phyloP scores from a whole-genome alignment of 805 yeast genomes.

The Sugiyamaella marilandica region DNA sequence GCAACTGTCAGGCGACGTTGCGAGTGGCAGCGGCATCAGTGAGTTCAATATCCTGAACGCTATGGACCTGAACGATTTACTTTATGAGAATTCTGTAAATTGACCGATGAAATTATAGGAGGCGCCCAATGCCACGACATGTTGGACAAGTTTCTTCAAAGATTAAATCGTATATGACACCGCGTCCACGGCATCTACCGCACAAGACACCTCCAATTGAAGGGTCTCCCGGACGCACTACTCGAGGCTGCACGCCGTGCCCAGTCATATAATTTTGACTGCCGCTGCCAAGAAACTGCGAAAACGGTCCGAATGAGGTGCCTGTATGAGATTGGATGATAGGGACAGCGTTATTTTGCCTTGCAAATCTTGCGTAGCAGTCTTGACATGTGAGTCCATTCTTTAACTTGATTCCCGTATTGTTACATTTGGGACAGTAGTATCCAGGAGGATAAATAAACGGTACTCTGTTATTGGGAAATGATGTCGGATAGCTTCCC shows the following conservation, averaged over 20 bases:
- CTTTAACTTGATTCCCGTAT: conserved; percentile 60
- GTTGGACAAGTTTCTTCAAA: conserved; percentile 59
- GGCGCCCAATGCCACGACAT: conserved; percentile 65
- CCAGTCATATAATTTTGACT: conserved; percentile 15
- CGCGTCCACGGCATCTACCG: conserved; percentile 67
- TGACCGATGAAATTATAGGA: conserved; percentile 5
- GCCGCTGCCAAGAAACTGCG: conserved; percentile 18
- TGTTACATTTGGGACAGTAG: conserved; percentile 63
- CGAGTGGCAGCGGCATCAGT: not conserved
- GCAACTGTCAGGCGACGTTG: not conserved
- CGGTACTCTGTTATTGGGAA: conserved; percentile 32
- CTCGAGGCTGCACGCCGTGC: conserved; percentile 35
- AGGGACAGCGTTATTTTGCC: conserved; percentile 30
- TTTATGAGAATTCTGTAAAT: not conserved
- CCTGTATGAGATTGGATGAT: conserved; percentile 15
- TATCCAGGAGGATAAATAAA: conserved; percentile 62
- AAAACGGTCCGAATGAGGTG: conserved; percentile 16
- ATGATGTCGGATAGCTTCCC: no score
- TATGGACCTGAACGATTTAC: not conserved
- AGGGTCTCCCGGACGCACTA: conserved; percentile 75
- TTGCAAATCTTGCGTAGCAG: conserved; percentile 65
- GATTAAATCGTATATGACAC: conserved; percentile 49
- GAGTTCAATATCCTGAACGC: not conserved
- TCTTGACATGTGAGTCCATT: conserved; percentile 62
- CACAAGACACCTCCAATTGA: conserved; percentile 67